phyloP scores from a whole-genome alignment of 345 rosid species.

The Gossypium anomalum region DNA sequence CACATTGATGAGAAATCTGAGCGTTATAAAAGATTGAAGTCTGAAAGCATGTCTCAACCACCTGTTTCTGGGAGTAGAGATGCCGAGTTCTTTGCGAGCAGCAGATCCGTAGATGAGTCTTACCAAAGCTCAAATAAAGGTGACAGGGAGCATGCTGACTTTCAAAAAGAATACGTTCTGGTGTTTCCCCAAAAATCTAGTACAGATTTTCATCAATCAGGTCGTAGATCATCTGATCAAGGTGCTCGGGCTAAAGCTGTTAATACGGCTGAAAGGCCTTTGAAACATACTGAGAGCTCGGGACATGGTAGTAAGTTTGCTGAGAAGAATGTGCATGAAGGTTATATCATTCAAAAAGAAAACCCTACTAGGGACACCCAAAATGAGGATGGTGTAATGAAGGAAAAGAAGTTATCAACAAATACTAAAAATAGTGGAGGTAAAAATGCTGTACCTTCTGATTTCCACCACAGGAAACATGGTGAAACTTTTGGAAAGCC shows the following conservation, averaged over 20 bases:
- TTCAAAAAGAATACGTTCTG: conserved; percentile 38
- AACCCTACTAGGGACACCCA: conserved; percentile 46
- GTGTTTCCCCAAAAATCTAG: conserved; percentile 42
- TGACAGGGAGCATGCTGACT: conserved; percentile 39
- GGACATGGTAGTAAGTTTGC: conserved; percentile 22
- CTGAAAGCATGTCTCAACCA: conserved; percentile 38
- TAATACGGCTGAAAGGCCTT: conserved; percentile 34
- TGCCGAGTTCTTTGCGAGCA: conserved; percentile 32
- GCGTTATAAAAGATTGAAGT: conserved; percentile 47
- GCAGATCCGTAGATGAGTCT: conserved; percentile 30
- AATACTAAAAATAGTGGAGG: conserved; percentile 49
- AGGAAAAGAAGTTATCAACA: conserved; percentile 47
- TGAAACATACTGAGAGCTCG: not conserved
- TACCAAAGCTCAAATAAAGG: conserved; percentile 37
- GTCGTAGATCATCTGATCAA: conserved; percentile 38
- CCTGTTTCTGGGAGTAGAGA: conserved; percentile 43
- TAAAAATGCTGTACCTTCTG: conserved; percentile 42
- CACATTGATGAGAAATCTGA: conserved; percentile 41
- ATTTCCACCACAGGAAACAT: conserved; percentile 39
- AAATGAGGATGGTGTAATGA: conserved; percentile 41
- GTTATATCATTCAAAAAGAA: conserved; percentile 35
- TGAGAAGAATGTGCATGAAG: conserved; percentile 34
- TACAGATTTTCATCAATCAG: conserved; percentile 39
- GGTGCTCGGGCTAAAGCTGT: conserved; percentile 31
- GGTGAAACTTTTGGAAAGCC: conserved; percentile 47